Evolutionary conservation across 345 rosid species (phyloP), one percentile per base, ranked within the genome.

Genomic region (Excoecaria agallocha): DNA sequence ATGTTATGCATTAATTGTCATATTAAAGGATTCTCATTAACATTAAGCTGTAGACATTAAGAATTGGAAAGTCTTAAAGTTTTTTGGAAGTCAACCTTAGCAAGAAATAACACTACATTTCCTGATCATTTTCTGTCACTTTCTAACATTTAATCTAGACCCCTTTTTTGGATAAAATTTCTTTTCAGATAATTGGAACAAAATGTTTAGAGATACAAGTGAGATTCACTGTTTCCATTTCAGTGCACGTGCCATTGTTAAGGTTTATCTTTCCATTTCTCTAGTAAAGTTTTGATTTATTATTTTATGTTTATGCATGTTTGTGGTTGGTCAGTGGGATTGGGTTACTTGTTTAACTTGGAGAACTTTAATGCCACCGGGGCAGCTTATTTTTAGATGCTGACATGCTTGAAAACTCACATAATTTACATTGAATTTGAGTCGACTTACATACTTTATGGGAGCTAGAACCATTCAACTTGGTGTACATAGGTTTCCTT

Each of bases 151-250:
- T 12, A 64, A 38, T 39, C 12, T 64, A 16, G 49, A 22, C 5
- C 39, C 49, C 10, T 55, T 48, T 22, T 70, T 70, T 22, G 64
- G 64, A 56, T 39, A 30, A 57, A 17, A 56, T 70, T 57, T 41
- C 46, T 56, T 39, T 55, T 43, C 63, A 70, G 74, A 70, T 70
- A 22, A 56, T 56, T 57, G n/a, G 65, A 70, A 37, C 59, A 22
- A 37, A 73, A 16, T 59, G 20, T 54, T 63, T 15, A 9, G 58
- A 61, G 52, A 49, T 39, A 61, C 49, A 3, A 72, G 60, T 51
- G 20, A 52, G 24, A 15, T 58, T 57, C 25, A 7, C 49, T 22
- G 7, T 38, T 62, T 62, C 8, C 39, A 24, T 62, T 35, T 73
- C 59, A 48, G 24, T 73, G 37, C n/a, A 48, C 8, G 4, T 5